Evolutionary conservation across 2,329 filamentous ascomycete genomes (phyloP).

Genomic region (Seiridium cupressi): DNA sequence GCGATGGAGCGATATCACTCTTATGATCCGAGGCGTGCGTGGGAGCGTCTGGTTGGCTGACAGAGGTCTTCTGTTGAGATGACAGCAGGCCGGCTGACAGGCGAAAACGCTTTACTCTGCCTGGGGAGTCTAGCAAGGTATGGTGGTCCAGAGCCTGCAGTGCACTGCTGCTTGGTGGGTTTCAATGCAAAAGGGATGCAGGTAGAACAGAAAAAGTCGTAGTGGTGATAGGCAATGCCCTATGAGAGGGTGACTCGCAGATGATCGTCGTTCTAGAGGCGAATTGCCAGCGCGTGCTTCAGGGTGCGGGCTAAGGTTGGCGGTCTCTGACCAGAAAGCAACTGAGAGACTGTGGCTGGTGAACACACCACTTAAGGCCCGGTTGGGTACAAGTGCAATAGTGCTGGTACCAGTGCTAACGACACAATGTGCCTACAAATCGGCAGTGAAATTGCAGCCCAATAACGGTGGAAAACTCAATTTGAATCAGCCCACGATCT

Average conservation of each 20-base stretch:
- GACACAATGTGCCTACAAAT: not conserved
- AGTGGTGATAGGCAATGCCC: slow-evolving; percentile 5
- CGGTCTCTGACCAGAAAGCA: not conserved
- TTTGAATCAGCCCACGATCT: not conserved
- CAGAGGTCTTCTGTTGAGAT: not conserved
- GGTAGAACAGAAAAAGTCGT: not conserved
- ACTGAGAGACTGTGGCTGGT: slow-evolving; percentile 1
- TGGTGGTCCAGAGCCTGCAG: slow-evolving; percentile 8
- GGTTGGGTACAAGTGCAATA: not conserved
- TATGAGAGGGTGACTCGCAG: not conserved
- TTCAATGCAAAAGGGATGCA: not conserved
- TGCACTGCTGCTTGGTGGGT: not conserved
- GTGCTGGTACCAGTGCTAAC: not conserved
- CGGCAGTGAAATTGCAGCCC: not conserved
- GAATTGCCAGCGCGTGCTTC: not conserved
- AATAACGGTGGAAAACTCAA: not conserved
- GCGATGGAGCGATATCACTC: slow-evolving; percentile 28
- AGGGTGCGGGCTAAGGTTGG: not conserved
- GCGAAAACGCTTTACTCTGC: not conserved
- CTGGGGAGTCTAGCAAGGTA: not conserved
- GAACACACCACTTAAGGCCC: not conserved
- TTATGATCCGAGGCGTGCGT: slow-evolving; percentile 27
- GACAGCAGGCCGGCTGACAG: not conserved
- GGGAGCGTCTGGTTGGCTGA: slow-evolving; percentile 26
- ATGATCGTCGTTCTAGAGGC: slow-evolving; percentile 10